phyloP scores from a whole-genome alignment of 768 basidiomycete species.

The Auricularia heimuer region DNA sequence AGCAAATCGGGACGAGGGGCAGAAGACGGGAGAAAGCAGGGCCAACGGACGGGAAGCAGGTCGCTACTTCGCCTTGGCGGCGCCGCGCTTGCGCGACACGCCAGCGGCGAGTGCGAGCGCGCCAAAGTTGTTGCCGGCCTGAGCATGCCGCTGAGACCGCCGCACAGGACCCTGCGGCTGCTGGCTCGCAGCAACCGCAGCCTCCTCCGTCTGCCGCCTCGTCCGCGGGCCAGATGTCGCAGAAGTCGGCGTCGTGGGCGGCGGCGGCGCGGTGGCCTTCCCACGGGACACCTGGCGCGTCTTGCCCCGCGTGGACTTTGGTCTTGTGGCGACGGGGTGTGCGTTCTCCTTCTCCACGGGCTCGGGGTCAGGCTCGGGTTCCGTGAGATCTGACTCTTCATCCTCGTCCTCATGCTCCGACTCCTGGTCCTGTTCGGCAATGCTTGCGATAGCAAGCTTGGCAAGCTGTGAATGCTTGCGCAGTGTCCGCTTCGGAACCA shows the following conservation, averaged over 20 bases:
- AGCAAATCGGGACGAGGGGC: background rate
- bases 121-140: background rate
- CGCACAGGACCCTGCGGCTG: background rate
- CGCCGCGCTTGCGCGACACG: background rate
- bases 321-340: background rate
- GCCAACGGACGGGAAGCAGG: background rate
- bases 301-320: too few relatives aligned
- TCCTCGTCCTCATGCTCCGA: conserved; percentile 13
- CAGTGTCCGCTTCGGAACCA: conserved; percentile 6
- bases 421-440: conserved; percentile 19
- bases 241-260: background rate
- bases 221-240: background rate
- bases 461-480: background rate
- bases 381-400: conserved; percentile 11
- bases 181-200: background rate
- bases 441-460: background rate
- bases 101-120: background rate
- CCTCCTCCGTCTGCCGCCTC: background rate
- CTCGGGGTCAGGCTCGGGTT: background rate
- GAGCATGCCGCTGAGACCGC: background rate
- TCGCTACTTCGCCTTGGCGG: background rate
- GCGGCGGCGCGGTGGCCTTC: background rate
- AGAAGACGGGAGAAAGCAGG: background rate
- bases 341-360: background rate
- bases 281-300: too few relatives aligned